Base-by-base conservation (phyloP, 2,329 filamentous ascomycete species). In the Bipolaris sorokiniana region DNA sequence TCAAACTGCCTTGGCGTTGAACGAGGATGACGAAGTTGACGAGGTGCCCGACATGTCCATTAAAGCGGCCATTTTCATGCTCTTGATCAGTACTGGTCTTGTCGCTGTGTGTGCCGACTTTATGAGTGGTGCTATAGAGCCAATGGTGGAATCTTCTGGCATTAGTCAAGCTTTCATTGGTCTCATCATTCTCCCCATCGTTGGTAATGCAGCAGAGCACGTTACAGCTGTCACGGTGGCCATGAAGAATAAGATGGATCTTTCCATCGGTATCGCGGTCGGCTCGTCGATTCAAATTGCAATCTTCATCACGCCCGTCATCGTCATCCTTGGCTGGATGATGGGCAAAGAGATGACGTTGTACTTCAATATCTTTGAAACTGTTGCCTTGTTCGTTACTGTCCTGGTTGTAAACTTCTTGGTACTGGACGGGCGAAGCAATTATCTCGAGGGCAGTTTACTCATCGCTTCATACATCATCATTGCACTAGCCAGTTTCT, bases 361-460 rank as follows among this genome's bases (percentile, higher is more conserved):
- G 10, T 86, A 86, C 75, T 86, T 86, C 68, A 86, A 84, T 56
- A 76, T 86, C 16, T 86, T 86, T 62, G 84, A 86, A 71, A 86
- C 84, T 1, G 79, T 92, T 20, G 88, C 90, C 38, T 80, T 96
- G 38, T 96, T 96, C 66, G 90, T 95, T 11, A 88, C 91, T 1
- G 90, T 91, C 0, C 85, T 96, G 40, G 83, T 96, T 33, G 90
- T 93, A 56, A 96, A 96, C 73, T 96, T 96, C 72, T 78, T 96
- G 41, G 91, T 96, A 47, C 83, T 88, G 18, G 91, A 96, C 67
- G 92, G 91, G 28, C 86, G 91, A 73, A 92, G 88, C 61, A 91
- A 94, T 67, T 95, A 91, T 80, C 82, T 94, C 0, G 91, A 95
- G 75, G 91, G 91, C 2, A 86, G 87, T 58, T 78, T 94, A 56